Evolutionary conservation across 768 basidiomycete genomes (phyloP).

Genomic region (Amanita pseudoporphyria): DNA sequence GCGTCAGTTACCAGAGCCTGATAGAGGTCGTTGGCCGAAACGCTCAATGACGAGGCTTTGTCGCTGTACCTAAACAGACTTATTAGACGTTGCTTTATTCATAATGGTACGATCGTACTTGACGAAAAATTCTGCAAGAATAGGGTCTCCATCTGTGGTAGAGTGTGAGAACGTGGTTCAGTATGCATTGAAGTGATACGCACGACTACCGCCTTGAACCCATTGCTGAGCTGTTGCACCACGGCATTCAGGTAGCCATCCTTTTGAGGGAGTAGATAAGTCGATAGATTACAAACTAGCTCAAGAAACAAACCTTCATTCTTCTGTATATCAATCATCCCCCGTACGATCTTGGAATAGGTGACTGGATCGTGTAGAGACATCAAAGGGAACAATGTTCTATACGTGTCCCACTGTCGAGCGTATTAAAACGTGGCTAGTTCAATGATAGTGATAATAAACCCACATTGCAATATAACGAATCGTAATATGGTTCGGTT

Average conservation of each 20-base stretch:
- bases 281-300: neutral
- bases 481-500: slow-evolving; percentile 56
- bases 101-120: slow-evolving; percentile 26
- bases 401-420: slow-evolving; percentile 54
- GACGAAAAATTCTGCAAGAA: slow-evolving; percentile 51
- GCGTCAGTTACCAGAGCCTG: slow-evolving; percentile 50
- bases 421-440: neutral
- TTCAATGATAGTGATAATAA: neutral
- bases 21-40: slow-evolving; percentile 42
- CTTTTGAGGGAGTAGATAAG: slow-evolving; percentile 19
- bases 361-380: slow-evolving; percentile 52
- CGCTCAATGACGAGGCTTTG: slow-evolving; percentile 35
- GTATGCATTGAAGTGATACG: slow-evolving; percentile 14
- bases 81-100: neutral
- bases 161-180: neutral
- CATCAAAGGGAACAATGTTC: slow-evolving; percentile 53
- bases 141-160: slow-evolving; percentile 47
- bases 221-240: slow-evolving; percentile 42
- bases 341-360: slow-evolving; percentile 50
- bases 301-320: slow-evolving; percentile 37
- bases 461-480: slow-evolving; percentile 59
- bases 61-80: slow-evolving; percentile 33
- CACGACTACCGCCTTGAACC: slow-evolving; percentile 56
- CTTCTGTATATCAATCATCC: slow-evolving; percentile 58
- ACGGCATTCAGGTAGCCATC: slow-evolving; percentile 61